phyloP scores from a whole-genome alignment of 495 filamentous ascomycete species.

The Aspergillus wentii region DNA sequence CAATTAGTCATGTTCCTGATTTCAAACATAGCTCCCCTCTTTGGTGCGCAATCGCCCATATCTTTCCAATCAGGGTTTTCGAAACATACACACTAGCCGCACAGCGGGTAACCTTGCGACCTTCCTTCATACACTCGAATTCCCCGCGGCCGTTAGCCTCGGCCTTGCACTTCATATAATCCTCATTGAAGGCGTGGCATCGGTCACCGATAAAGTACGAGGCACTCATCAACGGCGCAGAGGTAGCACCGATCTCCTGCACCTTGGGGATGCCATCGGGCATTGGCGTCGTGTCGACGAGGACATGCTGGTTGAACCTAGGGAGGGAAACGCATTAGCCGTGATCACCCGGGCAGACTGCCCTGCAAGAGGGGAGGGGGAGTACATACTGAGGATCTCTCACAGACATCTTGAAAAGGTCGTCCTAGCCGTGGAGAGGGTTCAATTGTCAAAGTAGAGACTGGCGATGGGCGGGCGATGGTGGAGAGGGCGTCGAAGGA shows the following conservation, averaged over 20 bases:
- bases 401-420: constrained; percentile 38
- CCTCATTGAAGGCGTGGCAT: constrained; percentile 94
- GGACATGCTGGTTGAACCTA: constrained; percentile 89
- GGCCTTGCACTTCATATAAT: constrained; percentile 98
- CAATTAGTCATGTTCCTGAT: neutral
- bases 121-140: constrained; percentile 92
- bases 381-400: constrained; percentile 43
- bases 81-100: constrained; percentile 86
- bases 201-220: constrained; percentile 97
- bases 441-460: constrained; percentile 19
- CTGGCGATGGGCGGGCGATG: neutral
- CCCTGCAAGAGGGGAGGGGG: neutral
- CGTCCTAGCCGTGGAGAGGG: constrained; percentile 8
- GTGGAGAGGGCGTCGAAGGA: constrained; percentile 4
- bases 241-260: constrained; percentile 83
- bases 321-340: constrained; percentile 16
- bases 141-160: constrained; percentile 84
- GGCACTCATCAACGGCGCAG: constrained; percentile 84
- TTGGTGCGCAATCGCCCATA: no score
- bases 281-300: constrained; percentile 94
- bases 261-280: constrained; percentile 87
- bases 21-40: no score
- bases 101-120: constrained; percentile 92
- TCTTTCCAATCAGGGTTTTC: neutral
- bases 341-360: neutral